Evolutionary conservation across 2,329 filamentous ascomycete species (phyloP).

Genomic region (Periconia macrospinosa): DNA sequence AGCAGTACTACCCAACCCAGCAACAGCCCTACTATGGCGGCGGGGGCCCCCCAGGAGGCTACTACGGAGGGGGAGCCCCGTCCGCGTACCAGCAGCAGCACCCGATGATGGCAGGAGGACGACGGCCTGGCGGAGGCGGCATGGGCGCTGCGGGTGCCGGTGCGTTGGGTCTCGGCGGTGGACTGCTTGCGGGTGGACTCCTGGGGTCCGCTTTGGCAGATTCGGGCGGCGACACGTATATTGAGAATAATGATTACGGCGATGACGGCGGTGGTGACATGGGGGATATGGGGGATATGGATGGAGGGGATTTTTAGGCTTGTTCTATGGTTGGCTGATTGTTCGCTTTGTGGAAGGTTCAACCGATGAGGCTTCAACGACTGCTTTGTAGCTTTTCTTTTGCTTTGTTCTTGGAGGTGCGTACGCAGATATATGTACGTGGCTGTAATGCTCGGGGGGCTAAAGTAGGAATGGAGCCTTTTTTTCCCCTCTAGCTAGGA

Average conservation of each 20-base stretch:
- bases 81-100: slow-evolving; percentile 42
- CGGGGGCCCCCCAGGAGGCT: too few species aligned
- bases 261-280: slow-evolving; percentile 28
- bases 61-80: too few species aligned
- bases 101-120: slow-evolving; percentile 44
- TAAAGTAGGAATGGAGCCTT: too few species aligned
- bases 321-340: too few species aligned
- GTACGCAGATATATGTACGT: too few species aligned
- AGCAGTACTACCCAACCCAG: slow-evolving; percentile 21
- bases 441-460: too few species aligned
- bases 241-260: slow-evolving; percentile 17
- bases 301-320: slow-evolving; percentile 23
- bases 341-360: too few species aligned
- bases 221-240: slow-evolving; percentile 17
- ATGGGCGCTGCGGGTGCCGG: slow-evolving; percentile 74
- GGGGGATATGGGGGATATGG: slow-evolving; percentile 30
- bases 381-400: too few species aligned
- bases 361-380: too few species aligned
- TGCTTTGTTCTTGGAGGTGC: too few species aligned
- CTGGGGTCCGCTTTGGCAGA: slow-evolving; percentile 66
- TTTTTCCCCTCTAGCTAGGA: too few species aligned
- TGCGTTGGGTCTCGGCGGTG: slow-evolving; percentile 78
- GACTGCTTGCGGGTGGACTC: slow-evolving; percentile 76
- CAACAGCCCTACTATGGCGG: slow-evolving; percentile 17
- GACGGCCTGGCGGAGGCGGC: slow-evolving; percentile 40